Percentiles rank a stretch among this genome's conserved stretches.
phyloP scores from a whole-genome alignment of 164 flowering plant species.

The Vitis amurensis region DNA sequence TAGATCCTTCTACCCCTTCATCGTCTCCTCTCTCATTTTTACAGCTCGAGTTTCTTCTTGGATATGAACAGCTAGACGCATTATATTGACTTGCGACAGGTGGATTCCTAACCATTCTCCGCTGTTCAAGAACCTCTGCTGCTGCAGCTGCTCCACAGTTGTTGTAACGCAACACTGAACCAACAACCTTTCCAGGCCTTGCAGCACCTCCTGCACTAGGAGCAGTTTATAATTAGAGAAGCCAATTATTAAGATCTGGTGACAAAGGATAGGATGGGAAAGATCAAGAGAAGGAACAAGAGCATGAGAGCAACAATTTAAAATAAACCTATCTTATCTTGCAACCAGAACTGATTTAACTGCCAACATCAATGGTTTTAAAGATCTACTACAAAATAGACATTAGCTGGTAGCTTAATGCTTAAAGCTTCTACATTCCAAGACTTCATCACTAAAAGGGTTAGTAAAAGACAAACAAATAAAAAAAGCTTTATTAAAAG shows the following conservation, averaged over 20 bases:
- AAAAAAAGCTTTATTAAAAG: too few relatives aligned
- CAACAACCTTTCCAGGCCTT: conserved; percentile 87
- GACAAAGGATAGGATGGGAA: too few relatives aligned
- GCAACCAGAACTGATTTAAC: too few relatives aligned
- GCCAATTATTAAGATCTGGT: background rate
- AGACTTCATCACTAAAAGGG: too few relatives aligned
- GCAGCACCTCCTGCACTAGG: conserved; percentile 53
- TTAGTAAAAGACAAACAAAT: too few relatives aligned
- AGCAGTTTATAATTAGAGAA: background rate
- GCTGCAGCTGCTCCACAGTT: conserved; percentile 62
- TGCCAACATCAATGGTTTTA: too few relatives aligned
- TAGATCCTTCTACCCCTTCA: conserved; percentile 58
- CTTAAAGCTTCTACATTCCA: too few relatives aligned
- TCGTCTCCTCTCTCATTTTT: conserved; percentile 65
- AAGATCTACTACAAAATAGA: too few relatives aligned
- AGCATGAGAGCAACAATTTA: background rate
- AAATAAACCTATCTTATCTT: background rate
- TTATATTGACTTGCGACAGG: conserved; percentile 50
- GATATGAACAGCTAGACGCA: conserved; percentile 56
- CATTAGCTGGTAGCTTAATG: too few relatives aligned
- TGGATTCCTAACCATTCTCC: conserved; percentile 60
- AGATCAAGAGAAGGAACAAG: background rate
- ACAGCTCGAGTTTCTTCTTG: conserved; percentile 62
- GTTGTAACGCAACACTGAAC: conserved; percentile 73
- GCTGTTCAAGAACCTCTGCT: conserved; percentile 56